Evolutionary conservation across 2,329 filamentous ascomycete species (phyloP).

Genomic region (Claviceps sp.): DNA sequence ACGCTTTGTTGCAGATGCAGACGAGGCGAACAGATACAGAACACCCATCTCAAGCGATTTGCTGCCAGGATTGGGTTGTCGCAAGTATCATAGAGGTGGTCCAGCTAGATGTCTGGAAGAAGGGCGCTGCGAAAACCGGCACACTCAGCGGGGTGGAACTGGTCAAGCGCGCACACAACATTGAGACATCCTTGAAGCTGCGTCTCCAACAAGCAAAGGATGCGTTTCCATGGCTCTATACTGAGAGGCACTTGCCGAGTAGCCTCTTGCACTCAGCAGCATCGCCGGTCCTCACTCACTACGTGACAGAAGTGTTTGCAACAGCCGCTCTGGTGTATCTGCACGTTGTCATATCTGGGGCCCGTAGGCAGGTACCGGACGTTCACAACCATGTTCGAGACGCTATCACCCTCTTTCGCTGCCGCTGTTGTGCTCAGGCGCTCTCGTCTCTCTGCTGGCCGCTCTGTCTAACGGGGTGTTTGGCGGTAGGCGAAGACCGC

Average conservation of each 20-base stretch:
- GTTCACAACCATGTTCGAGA: neutral
- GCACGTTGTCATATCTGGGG: neutral
- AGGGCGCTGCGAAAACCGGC: neutral
- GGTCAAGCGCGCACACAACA: neutral
- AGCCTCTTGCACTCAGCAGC: neutral
- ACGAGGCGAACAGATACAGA: neutral
- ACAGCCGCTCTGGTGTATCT: neutral
- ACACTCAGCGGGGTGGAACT: neutral
- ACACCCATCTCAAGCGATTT: neutral
- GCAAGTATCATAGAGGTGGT: neutral
- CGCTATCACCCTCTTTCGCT: neutral
- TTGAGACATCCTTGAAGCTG: neutral
- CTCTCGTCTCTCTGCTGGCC: neutral
- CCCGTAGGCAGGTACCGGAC: neutral
- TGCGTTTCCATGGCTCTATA: neutral
- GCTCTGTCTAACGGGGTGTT: neutral
- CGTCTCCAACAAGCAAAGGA: neutral
- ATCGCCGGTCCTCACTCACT: neutral
- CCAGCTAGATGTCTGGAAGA: neutral
- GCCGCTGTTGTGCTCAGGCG: neutral
- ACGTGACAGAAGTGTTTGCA: neutral
- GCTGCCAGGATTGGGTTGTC: neutral
- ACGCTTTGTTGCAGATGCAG: neutral
- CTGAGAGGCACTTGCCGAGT: neutral
- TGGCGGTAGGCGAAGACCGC: neutral